These are phyloP conservation scores for Fulvia fulva DNA, from an alignment of 2,329 filamentous ascomycete genomes.

Conservation along the genomic window DNA sequence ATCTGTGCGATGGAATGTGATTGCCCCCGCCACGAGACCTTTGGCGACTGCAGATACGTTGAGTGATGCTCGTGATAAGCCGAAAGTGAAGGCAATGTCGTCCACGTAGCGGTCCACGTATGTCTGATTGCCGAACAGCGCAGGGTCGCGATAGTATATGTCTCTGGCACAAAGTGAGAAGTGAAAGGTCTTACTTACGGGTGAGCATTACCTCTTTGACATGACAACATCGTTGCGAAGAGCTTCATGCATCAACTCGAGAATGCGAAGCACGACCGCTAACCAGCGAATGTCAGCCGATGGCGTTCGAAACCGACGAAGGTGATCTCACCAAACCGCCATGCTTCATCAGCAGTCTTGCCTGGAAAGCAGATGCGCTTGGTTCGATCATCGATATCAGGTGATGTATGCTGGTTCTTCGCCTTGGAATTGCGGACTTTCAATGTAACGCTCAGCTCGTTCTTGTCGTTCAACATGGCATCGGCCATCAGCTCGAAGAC, in stretches of 20 bases:
- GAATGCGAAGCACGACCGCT: constrained; percentile 54
- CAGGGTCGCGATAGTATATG: constrained; percentile 73
- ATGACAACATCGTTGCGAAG: constrained; percentile 46
- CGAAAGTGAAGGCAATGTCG: constrained; percentile 67
- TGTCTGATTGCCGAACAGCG: constrained; percentile 65
- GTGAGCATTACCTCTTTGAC: constrained; percentile 52
- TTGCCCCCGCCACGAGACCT: constrained; percentile 61
- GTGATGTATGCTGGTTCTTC: not conserved
- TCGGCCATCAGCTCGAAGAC: constrained; percentile 53
- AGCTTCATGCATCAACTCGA: constrained; percentile 53
- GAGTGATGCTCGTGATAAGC: constrained; percentile 58
- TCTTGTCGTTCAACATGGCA: constrained; percentile 43
- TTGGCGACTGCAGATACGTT: constrained; percentile 74
- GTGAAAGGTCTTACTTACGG: constrained; percentile 4
- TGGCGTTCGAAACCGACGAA: not conserved
- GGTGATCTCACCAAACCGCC: constrained; percentile 51
- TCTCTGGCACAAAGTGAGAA: constrained; percentile 50
- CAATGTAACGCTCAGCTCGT: constrained; percentile 49
- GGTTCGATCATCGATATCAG: constrained; percentile 7
- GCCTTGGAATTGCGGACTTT: constrained; percentile 30
- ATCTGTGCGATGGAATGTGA: constrained; percentile 47
- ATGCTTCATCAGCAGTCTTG: constrained; percentile 52
- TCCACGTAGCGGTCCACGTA: constrained; percentile 71
- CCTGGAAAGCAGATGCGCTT: constrained; percentile 50
- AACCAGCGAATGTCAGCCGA: constrained; percentile 4